Base-by-base conservation (phyloP, 257 asterid genomes). In the Mitragyna speciosa region DNA sequence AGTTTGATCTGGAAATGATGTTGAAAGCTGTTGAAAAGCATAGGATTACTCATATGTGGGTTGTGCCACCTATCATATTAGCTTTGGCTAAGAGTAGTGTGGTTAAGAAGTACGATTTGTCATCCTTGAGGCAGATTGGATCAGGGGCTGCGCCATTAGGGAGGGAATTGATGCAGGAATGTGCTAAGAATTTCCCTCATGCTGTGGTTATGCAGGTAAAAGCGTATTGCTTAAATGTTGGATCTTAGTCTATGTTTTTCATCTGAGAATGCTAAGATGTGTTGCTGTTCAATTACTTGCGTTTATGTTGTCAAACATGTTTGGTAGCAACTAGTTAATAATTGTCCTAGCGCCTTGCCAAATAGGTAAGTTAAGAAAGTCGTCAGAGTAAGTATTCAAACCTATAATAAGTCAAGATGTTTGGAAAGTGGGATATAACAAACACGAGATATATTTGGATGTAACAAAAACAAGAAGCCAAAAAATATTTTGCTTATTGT, bases 81-180 rank as follows among this genome's bases (percentile, higher is more conserved):
- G 98, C 92, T 0, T 77, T 96, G 91, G 92, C 98, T 28, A 94
- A 96, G 86, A 81, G 66, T 80, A 82, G 66, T 30, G 77, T 83
- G 61, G 94, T 91, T 2, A 88, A 87, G 79, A 93, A 90, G 83
- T 94, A 90, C 72, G 80, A 90, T 75, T 48, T 91, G 82, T 84
- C 89, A 20, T 89, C 97, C 14, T 81, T 95, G 91, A 91, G 72
- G 89, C 91, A 86, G 80, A 86, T 95, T 76, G 97, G 97, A 2
- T 92, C 96, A 0, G 99, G 97, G 58, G 99, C 99, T 47, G 99
- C 98, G 47, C 99, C 97, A 22, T 87, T 95, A 33, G 99, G 99
- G 56, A 89, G 75, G 85, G 98, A 93, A 31, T 83, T 93, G 88
- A 95, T 93, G 98, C 88, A 83, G 87, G 98, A 95, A 43, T 93